A percentile compares a stretch with the other conserved stretches of the same genome.
Conservation (phyloP, 1,284 basidiomycete genomes). For the Trichosporon coremiiforme region DNA sequence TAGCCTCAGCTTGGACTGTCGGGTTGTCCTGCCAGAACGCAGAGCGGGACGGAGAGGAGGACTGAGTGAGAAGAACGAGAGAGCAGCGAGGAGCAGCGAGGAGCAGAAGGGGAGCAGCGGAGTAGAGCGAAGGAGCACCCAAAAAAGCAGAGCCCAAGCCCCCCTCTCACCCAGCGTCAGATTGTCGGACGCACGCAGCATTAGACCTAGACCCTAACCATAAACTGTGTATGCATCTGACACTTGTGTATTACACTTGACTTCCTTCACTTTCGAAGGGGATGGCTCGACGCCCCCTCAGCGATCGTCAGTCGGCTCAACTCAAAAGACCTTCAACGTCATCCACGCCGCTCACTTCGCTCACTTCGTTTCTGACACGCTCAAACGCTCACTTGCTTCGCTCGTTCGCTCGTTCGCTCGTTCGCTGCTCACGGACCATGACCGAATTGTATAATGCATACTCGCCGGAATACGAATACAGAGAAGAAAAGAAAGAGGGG, state of each 20-base stretch:
- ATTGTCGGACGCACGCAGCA: neutral
- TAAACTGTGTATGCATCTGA: constrained; percentile 7
- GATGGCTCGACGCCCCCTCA: no score
- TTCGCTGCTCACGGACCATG: neutral
- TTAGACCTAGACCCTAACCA: neutral
- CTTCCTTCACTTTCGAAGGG: no score
- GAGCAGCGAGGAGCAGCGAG: no score
- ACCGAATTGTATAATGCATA: constrained; percentile 13
- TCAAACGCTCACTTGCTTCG: neutral
- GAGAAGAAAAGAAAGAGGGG: neutral
- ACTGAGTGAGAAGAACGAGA: neutral
- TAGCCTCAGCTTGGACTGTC: no score
- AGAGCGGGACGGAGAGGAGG: neutral
- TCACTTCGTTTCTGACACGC: no score
- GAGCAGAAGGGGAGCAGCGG: neutral
- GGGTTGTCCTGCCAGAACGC: no score
- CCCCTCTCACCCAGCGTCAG: no score
- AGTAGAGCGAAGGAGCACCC: neutral
- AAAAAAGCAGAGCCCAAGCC: no score
- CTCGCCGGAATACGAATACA: constrained; percentile 14
- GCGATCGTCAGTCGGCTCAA: no score
- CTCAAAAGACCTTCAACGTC: no score
- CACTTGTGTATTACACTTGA: constrained; percentile 3
- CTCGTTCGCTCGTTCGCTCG: neutral
- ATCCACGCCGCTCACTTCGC: no score